Conservation (phyloP, 257 asterid species). For the Petunia secreta region DNA sequence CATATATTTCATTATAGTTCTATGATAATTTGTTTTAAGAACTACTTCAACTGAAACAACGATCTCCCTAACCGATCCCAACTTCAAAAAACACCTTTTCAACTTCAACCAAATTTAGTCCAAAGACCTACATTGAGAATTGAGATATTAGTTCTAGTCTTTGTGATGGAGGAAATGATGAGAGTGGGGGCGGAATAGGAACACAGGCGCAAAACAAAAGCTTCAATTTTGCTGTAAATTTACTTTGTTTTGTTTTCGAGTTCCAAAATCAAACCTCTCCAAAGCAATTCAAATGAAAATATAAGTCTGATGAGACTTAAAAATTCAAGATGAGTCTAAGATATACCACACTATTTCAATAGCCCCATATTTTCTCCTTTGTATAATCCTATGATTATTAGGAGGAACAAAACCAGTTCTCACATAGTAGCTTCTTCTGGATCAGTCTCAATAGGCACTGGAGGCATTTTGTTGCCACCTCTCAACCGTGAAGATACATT, state of each 20-base stretch:
- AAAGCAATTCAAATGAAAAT: not conserved
- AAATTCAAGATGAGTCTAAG: not conserved
- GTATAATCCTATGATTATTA: not conserved
- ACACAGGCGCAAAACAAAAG: not conserved
- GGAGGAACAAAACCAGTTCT: slow-evolving; percentile 22
- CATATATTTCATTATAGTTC: too few species aligned
- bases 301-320: not conserved
- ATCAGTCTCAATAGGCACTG: slow-evolving; percentile 60
- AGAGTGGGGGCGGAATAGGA: too few species aligned
- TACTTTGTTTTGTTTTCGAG: not conserved
- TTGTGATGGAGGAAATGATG: too few species aligned
- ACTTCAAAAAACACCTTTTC: not conserved
- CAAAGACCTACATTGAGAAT: too few species aligned
- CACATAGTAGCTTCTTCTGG: slow-evolving; percentile 57
- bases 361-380: not conserved
- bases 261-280: not conserved
- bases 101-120: not conserved
- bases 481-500: slow-evolving; percentile 78
- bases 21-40: not conserved
- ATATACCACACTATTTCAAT: not conserved
- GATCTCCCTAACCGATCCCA: not conserved
- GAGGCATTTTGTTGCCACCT: slow-evolving; percentile 70
- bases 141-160: too few species aligned
- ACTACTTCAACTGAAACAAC: not conserved
- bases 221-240: not conserved